A percentile compares a stretch with the other conserved stretches of the same genome.
phyloP scores from a whole-genome alignment of 106 monocot genomes.

The Platanthera guangdongensis region DNA sequence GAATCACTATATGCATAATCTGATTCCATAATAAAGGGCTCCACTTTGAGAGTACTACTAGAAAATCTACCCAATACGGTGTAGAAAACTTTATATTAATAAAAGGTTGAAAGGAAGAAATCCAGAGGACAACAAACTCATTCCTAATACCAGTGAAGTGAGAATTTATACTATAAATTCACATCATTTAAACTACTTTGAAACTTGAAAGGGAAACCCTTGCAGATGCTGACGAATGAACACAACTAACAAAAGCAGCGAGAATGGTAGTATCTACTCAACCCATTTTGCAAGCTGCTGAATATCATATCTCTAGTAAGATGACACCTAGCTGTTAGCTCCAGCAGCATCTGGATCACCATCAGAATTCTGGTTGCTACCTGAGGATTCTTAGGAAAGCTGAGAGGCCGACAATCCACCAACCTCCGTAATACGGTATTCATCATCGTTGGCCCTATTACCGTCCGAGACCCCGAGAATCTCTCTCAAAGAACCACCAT shows the following conservation, averaged over 20 bases:
- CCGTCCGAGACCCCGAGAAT: conserved; percentile 1
- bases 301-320: conserved; percentile 87
- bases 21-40: neutral
- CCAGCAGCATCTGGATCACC: conserved; percentile 22
- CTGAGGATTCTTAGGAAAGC: conserved; percentile 4
- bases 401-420: conserved; percentile 11
- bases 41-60: neutral
- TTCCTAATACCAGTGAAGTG: neutral
- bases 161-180: neutral
- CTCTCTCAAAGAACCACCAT: conserved; percentile 1
- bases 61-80: neutral
- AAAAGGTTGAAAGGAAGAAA: too few relatives aligned
- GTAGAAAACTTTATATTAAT: too few relatives aligned
- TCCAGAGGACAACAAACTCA: too few relatives aligned
- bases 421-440: neutral
- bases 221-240: conserved; percentile 97
- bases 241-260: conserved; percentile 80
- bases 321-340: conserved; percentile 34
- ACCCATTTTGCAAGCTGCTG: conserved; percentile 88
- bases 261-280: conserved; percentile 94
- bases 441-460: conserved; percentile 13
- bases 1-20: neutral
- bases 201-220: conserved; percentile 28
- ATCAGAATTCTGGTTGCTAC: conserved; percentile 11
- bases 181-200: neutral